Evolutionary conservation across 1,139 yeast genomes (phyloP).

Genomic region (Taphrina communis): DNA sequence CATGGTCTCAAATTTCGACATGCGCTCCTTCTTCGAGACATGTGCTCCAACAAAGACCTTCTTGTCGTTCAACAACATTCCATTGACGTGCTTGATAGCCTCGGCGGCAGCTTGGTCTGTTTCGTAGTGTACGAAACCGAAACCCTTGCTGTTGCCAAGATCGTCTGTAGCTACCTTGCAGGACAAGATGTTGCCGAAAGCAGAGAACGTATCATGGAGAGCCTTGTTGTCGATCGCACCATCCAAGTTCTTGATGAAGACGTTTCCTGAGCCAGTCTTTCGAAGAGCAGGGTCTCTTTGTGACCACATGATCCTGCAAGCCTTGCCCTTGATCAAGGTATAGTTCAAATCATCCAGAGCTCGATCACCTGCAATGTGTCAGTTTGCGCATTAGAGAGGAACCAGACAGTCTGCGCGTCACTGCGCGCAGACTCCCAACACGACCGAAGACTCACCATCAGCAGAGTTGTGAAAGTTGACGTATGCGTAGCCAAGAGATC

Average conservation of each 20-base stretch:
- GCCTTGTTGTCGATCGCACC: constrained; percentile 99
- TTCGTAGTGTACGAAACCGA: constrained; percentile 97
- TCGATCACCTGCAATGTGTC: constrained; percentile 58
- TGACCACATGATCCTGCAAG: constrained; percentile 99
- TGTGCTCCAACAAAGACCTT: constrained; percentile 97
- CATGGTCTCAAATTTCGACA: constrained; percentile 88
- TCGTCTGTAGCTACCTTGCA: constrained; percentile 98
- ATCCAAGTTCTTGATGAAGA: constrained; percentile 97
- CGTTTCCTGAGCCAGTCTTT: constrained; percentile 95
- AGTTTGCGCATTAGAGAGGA: background rate
- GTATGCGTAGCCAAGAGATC: constrained; percentile 97
- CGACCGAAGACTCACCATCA: constrained; percentile 62
- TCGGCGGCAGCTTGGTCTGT: constrained; percentile 90
- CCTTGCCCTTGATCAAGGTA: constrained; percentile 89
- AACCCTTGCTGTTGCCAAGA: constrained; percentile 89
- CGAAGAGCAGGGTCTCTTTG: constrained; percentile 98
- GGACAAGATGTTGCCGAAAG: constrained; percentile 93
- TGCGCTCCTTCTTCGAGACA: constrained; percentile 91
- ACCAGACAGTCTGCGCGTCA: constrained; percentile 8
- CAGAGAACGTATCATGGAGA: constrained; percentile 95
- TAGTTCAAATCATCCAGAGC: constrained; percentile 97
- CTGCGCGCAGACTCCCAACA: background rate
- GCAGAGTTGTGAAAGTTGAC: constrained; percentile 90
- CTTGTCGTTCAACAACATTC: constrained; percentile 96
- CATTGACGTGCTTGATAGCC: constrained; percentile 97